Evolutionary conservation across 768 basidiomycete genomes (phyloP), one percentile per base, ranked within the genome.

Genomic region (Leccinellum albellum): DNA sequence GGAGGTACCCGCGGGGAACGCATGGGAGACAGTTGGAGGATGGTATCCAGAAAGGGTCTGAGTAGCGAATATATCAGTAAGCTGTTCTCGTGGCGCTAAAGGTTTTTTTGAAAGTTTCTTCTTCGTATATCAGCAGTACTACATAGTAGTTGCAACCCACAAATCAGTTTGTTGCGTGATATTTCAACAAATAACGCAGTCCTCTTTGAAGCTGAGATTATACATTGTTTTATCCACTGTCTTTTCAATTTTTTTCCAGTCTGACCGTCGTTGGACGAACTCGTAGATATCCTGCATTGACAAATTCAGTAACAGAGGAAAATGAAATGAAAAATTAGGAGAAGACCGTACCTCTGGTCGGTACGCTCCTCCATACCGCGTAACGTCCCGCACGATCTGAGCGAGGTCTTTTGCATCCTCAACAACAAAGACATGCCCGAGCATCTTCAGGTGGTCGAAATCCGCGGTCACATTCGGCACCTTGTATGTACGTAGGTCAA

Each of bases 191-290:
- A 85, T 65, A 26, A 84, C 66, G 77, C 94, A 97, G 68, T 97
- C 94, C 69, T 97, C 94, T 67, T 91, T 94, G 67, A 96, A 91
- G 69, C 88, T 91, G 51, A 94, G 73, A 72, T 89, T 93, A 74
- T 94, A 94, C 91, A 94, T 94, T 50, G 91, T 86, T 77, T 93
- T 92, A 76, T 94, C 92, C 50, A 98, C 97, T 26, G 84, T 87
- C 74, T 93, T 96, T 71, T 98, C 95, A 58, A 98, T 98, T 76
- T 91, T 95, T 76, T 97, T 96, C 96, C 96, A 98, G 70, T 99
- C 96, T 7, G 91, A 89, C 32, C 95, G 81, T 21, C 95, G 79
- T 68, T 94, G 92, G 65, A 98, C 91, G 65, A 98, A 96, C 71
- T 98, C 96, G 70, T 98, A 98, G 51, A 98, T 80, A 68, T 98